Base-by-base conservation (phyloP, 2,329 filamentous ascomycete genomes). In the Fusarium oligoseptatum region DNA sequence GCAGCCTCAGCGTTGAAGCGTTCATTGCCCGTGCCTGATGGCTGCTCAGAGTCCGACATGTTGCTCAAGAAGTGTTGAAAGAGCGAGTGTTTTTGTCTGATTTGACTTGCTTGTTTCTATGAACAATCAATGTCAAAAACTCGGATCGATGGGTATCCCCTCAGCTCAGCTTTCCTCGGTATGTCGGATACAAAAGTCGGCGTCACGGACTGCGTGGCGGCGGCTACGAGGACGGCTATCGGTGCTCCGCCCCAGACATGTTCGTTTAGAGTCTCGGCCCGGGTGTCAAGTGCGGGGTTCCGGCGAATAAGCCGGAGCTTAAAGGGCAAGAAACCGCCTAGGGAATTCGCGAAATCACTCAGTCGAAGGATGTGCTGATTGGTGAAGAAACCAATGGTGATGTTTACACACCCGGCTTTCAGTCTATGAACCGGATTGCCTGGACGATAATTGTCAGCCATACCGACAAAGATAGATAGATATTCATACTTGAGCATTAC, bases 1-100 rank as follows among this genome's bases (percentile, higher is more conserved):
- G 85, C 84, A 1, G 89, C 88, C 78, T 89, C 87, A 45, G 83
- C 80, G 74, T 87, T 89, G 84, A 91, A 91, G 62, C 88, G 87
- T 8, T 72, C 64, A 37, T 64, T 70, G 29, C 55, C 43, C 4
- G 17, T 48, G 36, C 56, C 75, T 57, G 58, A 32, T 10, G 17
- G 11, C 9, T 27, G 22, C 37, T 15, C 36, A 12, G 45, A n/a
- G 27, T 52, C 48, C 2, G 56, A 57, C 67, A 66, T 69, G n/a
- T 11, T 66, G 55, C 11, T 61, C 8, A 9, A 22, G 2, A 9
- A 22, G 2, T 11, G 48, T 24, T 32, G 17, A 56, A 32, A 6
- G 22, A 6, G 2, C 5, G 24, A 48, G 22, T 9, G 6, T 3
- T 32, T 34, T 12, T 6, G 6, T 27, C 20, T 32, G 17, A 20